A percentile compares a stretch with the other conserved stretches of the same genome.
Conservation (phyloP, 805 yeast species). For the Ogataea trehalophila region DNA sequence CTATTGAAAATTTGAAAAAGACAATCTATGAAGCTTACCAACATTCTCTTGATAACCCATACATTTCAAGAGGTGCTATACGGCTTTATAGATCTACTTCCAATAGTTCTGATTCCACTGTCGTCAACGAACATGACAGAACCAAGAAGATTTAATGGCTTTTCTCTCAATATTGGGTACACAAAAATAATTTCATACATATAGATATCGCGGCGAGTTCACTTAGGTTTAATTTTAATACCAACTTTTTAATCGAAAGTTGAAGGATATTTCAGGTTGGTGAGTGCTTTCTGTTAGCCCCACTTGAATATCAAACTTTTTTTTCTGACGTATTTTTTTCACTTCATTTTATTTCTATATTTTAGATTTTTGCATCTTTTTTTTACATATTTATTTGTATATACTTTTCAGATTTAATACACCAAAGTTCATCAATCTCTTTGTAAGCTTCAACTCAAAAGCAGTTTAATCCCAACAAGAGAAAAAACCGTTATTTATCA, state of each 20-base stretch:
- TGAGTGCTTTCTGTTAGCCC: background rate
- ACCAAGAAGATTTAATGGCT: conserved; percentile 4
- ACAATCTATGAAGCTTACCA: conserved; percentile 53
- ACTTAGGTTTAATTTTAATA: conserved; percentile 2
- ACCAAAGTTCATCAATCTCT: no score
- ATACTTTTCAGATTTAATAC: no score
- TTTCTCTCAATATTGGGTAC: background rate
- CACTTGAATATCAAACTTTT: background rate
- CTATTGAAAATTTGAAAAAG: conserved; percentile 50
- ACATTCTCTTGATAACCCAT: conserved; percentile 49
- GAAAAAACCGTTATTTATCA: no score
- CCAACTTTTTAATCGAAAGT: conserved; percentile 1
- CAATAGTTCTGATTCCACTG: conserved; percentile 9
- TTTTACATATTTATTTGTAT: no score
- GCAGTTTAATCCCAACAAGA: no score
- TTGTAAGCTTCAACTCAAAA: no score
- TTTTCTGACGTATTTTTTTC: background rate
- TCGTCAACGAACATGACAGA: conserved; percentile 9
- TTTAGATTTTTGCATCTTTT: no score
- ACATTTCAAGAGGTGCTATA: conserved; percentile 40
- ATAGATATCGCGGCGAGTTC: conserved; percentile 6
- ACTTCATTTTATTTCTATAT: background rate
- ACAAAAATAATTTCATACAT: background rate
- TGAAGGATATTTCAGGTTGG: conserved; percentile 3
- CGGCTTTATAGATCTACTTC: conserved; percentile 23